phyloP scores from a whole-genome alignment of 139 green algal species.

The Micromonas pusilla region DNA sequence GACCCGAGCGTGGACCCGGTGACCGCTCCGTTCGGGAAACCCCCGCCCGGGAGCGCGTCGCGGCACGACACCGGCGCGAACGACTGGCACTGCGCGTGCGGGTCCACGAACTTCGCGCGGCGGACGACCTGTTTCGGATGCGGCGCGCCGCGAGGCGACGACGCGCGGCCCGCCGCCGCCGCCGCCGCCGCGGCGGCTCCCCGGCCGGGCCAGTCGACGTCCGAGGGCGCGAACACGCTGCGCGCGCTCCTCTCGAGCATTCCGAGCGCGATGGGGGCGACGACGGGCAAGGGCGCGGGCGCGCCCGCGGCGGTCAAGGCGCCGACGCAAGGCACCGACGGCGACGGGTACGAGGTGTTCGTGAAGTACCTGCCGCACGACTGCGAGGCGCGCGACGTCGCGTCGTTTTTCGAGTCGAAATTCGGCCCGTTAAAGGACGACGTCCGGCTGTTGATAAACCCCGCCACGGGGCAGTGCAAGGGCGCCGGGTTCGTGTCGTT shows the following conservation, averaged over 20 bases:
- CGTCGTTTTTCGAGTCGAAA: conserved; percentile 13
- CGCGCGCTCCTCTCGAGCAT: no score
- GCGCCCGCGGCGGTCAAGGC: background rate
- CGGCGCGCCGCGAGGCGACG: background rate
- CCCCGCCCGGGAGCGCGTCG: background rate
- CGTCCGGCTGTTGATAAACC: conserved; percentile 14
- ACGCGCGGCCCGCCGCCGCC: background rate
- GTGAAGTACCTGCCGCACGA: conserved; percentile 29
- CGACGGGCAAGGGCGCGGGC: background rate
- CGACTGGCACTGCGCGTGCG: conserved; percentile 21
- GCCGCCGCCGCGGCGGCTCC: no score
- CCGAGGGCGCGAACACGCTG: no score
- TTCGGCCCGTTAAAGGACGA: conserved; percentile 8
- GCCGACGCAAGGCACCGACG: background rate
- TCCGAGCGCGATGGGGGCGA: background rate
- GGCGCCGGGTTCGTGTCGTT: conserved; percentile 26
- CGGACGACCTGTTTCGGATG: conserved; percentile 6
- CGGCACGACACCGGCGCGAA: background rate
- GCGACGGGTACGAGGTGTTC: conserved; percentile 28
- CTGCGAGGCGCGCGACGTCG: background rate
- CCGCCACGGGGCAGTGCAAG: conserved; percentile 15
- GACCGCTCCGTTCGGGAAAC: background rate
- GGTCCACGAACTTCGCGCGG: conserved; percentile 8
- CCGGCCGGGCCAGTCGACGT: no score
- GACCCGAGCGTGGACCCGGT: no score